These are phyloP conservation scores for Backusella psychrophila DNA, from an alignment of 192 early-diverging fungal genomes.

Conservation along the genomic window DNA sequence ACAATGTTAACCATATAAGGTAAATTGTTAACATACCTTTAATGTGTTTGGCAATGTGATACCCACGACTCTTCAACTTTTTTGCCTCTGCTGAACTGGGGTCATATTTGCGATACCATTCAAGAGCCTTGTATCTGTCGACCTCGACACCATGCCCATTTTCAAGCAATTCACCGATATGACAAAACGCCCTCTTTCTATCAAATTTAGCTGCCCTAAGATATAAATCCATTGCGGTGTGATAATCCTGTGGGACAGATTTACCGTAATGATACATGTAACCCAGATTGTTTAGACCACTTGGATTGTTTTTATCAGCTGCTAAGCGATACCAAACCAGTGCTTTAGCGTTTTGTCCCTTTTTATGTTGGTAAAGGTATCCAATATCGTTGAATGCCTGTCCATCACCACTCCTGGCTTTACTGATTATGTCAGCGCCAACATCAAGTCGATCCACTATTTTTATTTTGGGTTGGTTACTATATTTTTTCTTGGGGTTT, in stretches of 20 bases:
- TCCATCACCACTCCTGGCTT: background rate
- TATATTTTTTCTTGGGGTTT: background rate
- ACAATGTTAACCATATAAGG: background rate
- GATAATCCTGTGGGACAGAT: background rate
- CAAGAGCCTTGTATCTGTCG: background rate
- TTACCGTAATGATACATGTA: background rate
- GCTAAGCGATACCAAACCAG: background rate
- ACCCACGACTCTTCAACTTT: background rate
- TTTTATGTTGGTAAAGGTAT: background rate
- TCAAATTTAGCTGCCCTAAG: background rate
- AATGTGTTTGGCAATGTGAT: background rate
- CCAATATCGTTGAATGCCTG: background rate
- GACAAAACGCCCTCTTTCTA: background rate
- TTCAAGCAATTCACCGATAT: background rate
- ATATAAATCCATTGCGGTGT: background rate
- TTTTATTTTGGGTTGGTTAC: background rate
- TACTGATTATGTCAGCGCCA: background rate
- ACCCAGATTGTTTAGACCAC: background rate
- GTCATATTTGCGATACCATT: background rate
- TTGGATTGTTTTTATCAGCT: background rate
- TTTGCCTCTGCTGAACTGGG: background rate
- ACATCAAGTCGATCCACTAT: background rate
- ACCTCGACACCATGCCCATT: background rate
- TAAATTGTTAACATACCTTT: background rate
- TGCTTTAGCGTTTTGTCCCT: background rate